These are phyloP conservation scores for Zoysia japonica DNA, from an alignment of 176 grass and related monocot species.

Conservation along the genomic window DNA sequence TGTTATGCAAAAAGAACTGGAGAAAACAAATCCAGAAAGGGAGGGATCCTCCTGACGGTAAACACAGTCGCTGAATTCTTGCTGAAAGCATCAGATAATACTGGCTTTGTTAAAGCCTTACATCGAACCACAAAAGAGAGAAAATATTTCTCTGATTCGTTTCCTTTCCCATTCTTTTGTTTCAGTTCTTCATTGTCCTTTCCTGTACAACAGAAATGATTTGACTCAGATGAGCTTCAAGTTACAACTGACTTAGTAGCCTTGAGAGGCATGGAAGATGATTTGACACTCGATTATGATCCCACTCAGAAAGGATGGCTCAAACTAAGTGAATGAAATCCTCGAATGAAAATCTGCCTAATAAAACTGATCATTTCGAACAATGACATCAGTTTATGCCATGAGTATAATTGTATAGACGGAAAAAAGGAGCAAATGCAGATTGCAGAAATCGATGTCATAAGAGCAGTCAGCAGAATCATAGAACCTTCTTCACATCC, in stretches of 20 bases:
- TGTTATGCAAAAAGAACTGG: slow-evolving; percentile 8
- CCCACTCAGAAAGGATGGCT: slow-evolving; percentile 18
- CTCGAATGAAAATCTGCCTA: slow-evolving; percentile 29
- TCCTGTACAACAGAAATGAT: slow-evolving; percentile 53
- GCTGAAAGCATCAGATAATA: slow-evolving; percentile 6
- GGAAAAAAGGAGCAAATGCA: slow-evolving; percentile 16
- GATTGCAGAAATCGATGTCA: slow-evolving; percentile 35
- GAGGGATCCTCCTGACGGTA: neutral
- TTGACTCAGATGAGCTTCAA: slow-evolving; percentile 31
- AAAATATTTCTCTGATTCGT: neutral
- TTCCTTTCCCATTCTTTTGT: neutral
- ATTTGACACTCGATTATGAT: slow-evolving; percentile 31
- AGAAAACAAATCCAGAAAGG: neutral
- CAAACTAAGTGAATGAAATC: slow-evolving; percentile 17
- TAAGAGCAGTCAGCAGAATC: slow-evolving; percentile 38
- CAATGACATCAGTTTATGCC: slow-evolving; percentile 23
- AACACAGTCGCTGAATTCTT: slow-evolving; percentile 6
- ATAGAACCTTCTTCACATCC: slow-evolving; percentile 38
- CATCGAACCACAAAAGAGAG: slow-evolving; percentile 5
- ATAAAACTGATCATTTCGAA: slow-evolving; percentile 21
- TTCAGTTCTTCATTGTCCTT: slow-evolving; percentile 1
- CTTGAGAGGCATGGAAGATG: slow-evolving; percentile 5
- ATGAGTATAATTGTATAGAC: slow-evolving; percentile 19
- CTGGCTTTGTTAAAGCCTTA: slow-evolving; percentile 25
- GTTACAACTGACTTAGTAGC: slow-evolving; percentile 22